Evolutionary conservation across 257 asterid species (phyloP).

Genomic region (Solanum tacnaense): DNA sequence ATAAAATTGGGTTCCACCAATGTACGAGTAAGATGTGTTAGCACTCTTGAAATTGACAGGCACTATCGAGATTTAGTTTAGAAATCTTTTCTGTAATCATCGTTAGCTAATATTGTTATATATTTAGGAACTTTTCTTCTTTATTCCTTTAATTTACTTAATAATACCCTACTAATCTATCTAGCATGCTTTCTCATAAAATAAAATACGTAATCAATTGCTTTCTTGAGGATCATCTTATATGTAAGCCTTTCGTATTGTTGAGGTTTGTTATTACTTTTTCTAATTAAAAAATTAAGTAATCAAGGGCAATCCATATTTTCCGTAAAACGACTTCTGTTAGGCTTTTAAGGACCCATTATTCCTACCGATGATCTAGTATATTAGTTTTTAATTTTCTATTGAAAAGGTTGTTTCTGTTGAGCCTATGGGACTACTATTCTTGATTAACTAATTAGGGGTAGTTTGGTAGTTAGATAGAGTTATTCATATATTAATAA

Average conservation of each 20-base stretch:
- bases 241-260: background rate
- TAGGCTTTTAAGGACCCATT: slow-evolving; percentile 38
- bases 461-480: too few relatives aligned
- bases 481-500: too few relatives aligned
- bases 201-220: background rate
- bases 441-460: too few relatives aligned
- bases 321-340: slow-evolving; percentile 13
- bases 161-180: slow-evolving; percentile 5
- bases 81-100: background rate
- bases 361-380: slow-evolving; percentile 15
- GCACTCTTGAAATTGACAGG: background rate
- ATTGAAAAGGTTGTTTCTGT: background rate
- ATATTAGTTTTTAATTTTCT: background rate
- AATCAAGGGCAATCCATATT: background rate
- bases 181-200: background rate
- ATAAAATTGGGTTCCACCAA: slow-evolving; percentile 16
- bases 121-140: background rate
- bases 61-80: background rate
- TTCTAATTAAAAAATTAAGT: background rate
- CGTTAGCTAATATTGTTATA: background rate
- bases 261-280: background rate
- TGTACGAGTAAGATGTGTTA: background rate
- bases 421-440: too few relatives aligned
- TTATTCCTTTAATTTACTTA: background rate
- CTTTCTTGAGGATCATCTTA: background rate